Percentiles rank a stretch among this genome's conserved stretches.
Conservation (phyloP, 192 early-diverging fungal genomes). For the Coemansia sp. region DNA sequence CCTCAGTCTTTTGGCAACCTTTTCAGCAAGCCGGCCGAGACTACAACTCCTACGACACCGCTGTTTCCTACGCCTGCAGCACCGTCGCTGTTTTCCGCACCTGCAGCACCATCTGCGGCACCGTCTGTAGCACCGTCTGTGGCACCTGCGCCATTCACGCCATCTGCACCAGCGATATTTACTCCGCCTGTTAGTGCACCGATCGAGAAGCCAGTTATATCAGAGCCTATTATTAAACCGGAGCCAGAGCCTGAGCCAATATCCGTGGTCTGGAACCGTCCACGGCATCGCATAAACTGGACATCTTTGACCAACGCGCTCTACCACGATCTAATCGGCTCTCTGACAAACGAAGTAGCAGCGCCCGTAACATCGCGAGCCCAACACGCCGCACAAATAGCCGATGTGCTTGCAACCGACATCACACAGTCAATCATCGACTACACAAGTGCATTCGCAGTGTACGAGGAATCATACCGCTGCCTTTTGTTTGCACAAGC, state of each 20-base stretch:
- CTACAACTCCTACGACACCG: neutral
- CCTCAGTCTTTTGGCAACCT: neutral
- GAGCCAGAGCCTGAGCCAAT: constrained; percentile 1
- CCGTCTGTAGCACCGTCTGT: neutral
- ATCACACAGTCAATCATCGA: constrained; percentile 30
- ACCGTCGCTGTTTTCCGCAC: neutral
- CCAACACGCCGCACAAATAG: constrained; percentile 6
- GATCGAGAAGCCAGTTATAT: neutral
- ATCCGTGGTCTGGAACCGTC: constrained; percentile 37
- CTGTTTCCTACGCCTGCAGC: neutral
- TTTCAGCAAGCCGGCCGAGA: neutral
- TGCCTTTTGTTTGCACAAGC: constrained; percentile 31
- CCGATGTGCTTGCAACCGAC: constrained; percentile 22
- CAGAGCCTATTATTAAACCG: neutral
- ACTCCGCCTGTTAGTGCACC: neutral
- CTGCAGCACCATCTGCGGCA: neutral
- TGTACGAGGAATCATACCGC: constrained; percentile 41
- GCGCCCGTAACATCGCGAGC: constrained; percentile 5
- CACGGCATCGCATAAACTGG: constrained; percentile 44
- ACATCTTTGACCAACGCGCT: constrained; percentile 37
- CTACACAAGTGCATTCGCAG: constrained; percentile 42
- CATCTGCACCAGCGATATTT: neutral
- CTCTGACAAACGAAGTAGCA: constrained; percentile 19
- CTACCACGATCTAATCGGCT: constrained; percentile 31
- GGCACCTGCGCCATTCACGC: neutral